Base-by-base conservation (phyloP, 768 basidiomycete species). In the Mycena kentingensis region DNA sequence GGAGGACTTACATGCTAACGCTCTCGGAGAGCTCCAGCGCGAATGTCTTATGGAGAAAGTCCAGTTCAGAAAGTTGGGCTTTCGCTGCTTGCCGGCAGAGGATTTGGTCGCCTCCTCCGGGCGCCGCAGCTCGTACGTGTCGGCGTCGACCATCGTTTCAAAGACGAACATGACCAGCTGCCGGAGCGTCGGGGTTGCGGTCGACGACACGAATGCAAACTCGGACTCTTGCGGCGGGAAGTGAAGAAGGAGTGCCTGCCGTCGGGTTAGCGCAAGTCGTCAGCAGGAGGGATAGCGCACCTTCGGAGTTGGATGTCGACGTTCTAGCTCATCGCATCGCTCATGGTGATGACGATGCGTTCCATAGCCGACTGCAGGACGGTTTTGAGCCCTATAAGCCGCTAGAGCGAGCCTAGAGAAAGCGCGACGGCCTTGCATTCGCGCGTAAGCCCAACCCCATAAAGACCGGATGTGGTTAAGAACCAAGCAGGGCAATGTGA, bases 141-240 rank as follows among this genome's bases (percentile, higher is more conserved):
- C 65, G 18, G 71, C 57, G 26, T 69, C 78, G 1, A 86, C 82
- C 69, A 98, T 90, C 65, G 96, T 94, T 71, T 99, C 97, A 36
- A 98, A 90, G 16, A 98, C 87, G 60, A 98, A 91, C 95, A 99
- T 98, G 38, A 98, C 92, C 2, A 98, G 78, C 66, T 98, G 96
- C 2, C 95, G 87, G 4, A 98, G 80, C 0, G 95, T 98, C 0
- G 97, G 96, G 3, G 95, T 95, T 2, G 96, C 96, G 3, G 97
- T 98, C 0, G 93, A 95, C 3, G 94, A 96, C 6, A 99, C 96
- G 22, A 98, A 95, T 0, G 93, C 90, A 22, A 95, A 97, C 57
- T 91, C 85, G 1, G 93, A 95, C 53, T 98, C 97, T 69, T 98
- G 94, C 22, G 98, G 73, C 67, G 87, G 93, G 79, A 98, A 98